A percentile compares a stretch with the other conserved stretches of the same genome.
Evolutionary conservation across 805 yeast species (phyloP).

Genomic region (Wickerhamiella kazuoi): DNA sequence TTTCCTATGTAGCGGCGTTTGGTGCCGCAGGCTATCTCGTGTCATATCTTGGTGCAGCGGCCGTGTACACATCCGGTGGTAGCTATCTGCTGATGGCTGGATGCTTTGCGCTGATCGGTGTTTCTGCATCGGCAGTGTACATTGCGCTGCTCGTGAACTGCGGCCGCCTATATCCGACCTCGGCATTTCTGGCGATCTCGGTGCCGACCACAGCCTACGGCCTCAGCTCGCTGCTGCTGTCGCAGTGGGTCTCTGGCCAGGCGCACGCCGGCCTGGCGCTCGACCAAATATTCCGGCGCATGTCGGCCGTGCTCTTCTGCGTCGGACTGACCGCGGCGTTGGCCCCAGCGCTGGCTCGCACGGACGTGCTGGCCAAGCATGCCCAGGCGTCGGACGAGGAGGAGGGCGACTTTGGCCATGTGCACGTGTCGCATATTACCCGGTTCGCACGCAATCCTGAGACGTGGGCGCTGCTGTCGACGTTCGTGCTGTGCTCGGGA

Average conservation of each 20-base stretch:
- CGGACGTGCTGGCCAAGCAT: conserved; percentile 5
- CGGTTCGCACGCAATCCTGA: conserved; percentile 12
- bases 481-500: conserved; percentile 56
- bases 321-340: conserved; percentile 14
- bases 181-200: conserved; percentile 66
- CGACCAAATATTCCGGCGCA: conserved; percentile 7
- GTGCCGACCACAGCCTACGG: conserved; percentile 84
- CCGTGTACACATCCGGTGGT: conserved; percentile 17
- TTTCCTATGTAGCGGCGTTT: conserved; percentile 47
- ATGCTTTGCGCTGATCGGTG: conserved; percentile 22
- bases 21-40: conserved; percentile 48
- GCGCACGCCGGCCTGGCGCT: neutral
- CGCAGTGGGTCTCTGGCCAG: conserved; percentile 30
- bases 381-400: conserved; percentile 17
- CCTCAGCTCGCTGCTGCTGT: conserved; percentile 54
- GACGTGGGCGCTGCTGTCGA: conserved; percentile 41
- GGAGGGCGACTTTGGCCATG: conserved; percentile 12
- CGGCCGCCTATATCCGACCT: conserved; percentile 65
- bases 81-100: conserved; percentile 14
- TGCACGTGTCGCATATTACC: conserved; percentile 13
- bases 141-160: conserved; percentile 37
- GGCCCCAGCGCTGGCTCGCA: conserved; percentile 12
- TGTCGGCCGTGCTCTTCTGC: conserved; percentile 13
- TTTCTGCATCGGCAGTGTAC: conserved; percentile 24
- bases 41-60: conserved; percentile 39